Evolutionary conservation across 129 eudicot species (phyloP).

Genomic region (Ambrosia trifida): DNA sequence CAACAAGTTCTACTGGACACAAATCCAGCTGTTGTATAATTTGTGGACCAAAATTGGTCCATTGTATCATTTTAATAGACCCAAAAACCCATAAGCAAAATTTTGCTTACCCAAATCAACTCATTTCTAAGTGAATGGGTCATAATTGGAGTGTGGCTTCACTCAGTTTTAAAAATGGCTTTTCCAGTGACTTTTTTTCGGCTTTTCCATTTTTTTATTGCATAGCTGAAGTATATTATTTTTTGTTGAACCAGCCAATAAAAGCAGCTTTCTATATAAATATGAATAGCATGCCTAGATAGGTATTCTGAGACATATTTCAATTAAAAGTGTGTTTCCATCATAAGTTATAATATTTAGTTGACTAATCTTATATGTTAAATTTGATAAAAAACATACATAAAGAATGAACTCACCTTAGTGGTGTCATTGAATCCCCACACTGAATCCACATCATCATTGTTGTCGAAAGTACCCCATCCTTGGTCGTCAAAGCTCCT

Average conservation of each 20-base stretch:
- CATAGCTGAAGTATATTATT: neutral
- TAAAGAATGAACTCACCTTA: slow-evolving; percentile 51
- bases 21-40: too few relatives aligned
- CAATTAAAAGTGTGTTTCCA: neutral
- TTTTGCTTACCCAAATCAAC: too few relatives aligned
- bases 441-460: slow-evolving; percentile 89
- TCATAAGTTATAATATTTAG: neutral
- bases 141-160: too few relatives aligned
- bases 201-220: neutral
- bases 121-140: too few relatives aligned
- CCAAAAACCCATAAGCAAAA: too few relatives aligned
- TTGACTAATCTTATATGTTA: neutral
- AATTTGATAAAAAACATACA: slow-evolving; percentile 4
- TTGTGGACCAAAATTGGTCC: too few relatives aligned
- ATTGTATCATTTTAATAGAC: too few relatives aligned
- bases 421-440: slow-evolving; percentile 76
- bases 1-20: too few relatives aligned
- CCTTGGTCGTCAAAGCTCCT: slow-evolving; percentile 84
- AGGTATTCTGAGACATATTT: neutral
- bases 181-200: neutral
- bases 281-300: too few relatives aligned
- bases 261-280: slow-evolving; percentile 4
- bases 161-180: too few relatives aligned
- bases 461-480: slow-evolving; percentile 89
- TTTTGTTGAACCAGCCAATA: neutral